Base-by-base conservation (phyloP, 2,329 filamentous ascomycete genomes). In the Trichoderma pleuroti region DNA sequence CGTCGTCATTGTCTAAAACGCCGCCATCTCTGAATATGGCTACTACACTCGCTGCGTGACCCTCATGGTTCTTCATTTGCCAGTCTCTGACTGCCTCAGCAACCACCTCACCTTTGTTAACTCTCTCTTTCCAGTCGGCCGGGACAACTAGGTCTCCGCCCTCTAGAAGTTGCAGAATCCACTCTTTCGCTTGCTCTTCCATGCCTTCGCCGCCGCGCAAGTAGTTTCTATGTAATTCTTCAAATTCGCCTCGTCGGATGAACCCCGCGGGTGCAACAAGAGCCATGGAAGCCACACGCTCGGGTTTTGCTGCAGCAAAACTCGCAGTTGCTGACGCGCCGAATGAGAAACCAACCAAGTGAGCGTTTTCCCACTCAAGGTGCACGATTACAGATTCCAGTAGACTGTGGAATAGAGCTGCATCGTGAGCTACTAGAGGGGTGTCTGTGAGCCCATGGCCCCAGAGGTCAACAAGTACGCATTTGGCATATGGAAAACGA, bases 401-500 rank as follows among this genome's bases (percentile, higher is more conserved):
- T 21, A 68, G n/a, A 16, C 21, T 28, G 10, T 68, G 65, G 28
- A 60, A 59, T 12, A 68, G 10, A 16, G 36, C 18, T 16, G 65
- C 65, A 42, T 49, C 34, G 14, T 68, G 65, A 14, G 65, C n/a
- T 10, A 59, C 36, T 14, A 68, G 26, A 2, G 65, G 65, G 4
- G 65, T 68, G 54, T 68, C 65, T 24, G 54, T 68, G 36, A 68
- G 65, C 54, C 65, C 65, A 16, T 68, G 65, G n/a, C 65, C 65
- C 65, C 65, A 68, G 6, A 59, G 30, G 54, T 68, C 65, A 34
- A 68, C 36, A n/a, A 68, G 65, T 16, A 68, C 54, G n/a, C 52
- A 59, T 49, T 60, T 57, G 10, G 65, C 54, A 59, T n/a, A 16
- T 12, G 65, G 65, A 60, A 68, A 68, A 42, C 36, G 54, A n/a